A percentile compares a stretch with the other conserved stretches of the same genome.
phyloP scores from a whole-genome alignment of 371 early-diverging fungal species.

The Syncephalis fuscata region DNA sequence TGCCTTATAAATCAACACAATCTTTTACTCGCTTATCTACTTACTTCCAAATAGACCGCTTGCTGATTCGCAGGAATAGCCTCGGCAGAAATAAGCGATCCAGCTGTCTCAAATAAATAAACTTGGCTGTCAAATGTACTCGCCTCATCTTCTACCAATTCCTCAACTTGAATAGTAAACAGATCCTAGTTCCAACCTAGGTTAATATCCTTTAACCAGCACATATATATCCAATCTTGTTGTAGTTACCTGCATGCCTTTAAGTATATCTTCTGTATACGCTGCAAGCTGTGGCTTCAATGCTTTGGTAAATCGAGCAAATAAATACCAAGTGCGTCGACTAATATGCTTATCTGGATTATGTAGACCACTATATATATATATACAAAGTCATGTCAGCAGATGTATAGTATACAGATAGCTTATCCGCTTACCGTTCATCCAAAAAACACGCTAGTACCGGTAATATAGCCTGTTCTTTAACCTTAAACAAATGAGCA shows the following conservation, averaged over 20 bases:
- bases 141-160: conserved; percentile 4
- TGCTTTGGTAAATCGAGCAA: conserved; percentile 70
- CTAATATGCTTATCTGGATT: conserved; percentile 51
- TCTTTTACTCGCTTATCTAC: neutral
- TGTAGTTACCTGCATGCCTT: conserved; percentile 28
- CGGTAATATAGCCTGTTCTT: conserved; percentile 46
- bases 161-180: conserved; percentile 34
- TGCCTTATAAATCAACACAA: neutral
- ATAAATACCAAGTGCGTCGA: conserved; percentile 74
- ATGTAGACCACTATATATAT: conserved; percentile 46
- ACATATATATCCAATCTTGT: neutral
- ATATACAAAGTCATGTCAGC: conserved; percentile 2
- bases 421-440: conserved; percentile 14
- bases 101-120: conserved; percentile 83
- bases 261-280: conserved; percentile 46
- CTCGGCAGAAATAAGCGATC: conserved; percentile 67
- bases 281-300: conserved; percentile 38
- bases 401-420: neutral
- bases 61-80: conserved; percentile 46
- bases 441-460: conserved; percentile 64
- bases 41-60: conserved; percentile 50
- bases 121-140: conserved; percentile 67
- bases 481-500: conserved; percentile 49
- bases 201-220: conserved; percentile 1
- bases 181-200: conserved; percentile 26